phyloP scores from a whole-genome alignment of 352 stramenopile genomes.

The Globisporangium uncinulatum region DNA sequence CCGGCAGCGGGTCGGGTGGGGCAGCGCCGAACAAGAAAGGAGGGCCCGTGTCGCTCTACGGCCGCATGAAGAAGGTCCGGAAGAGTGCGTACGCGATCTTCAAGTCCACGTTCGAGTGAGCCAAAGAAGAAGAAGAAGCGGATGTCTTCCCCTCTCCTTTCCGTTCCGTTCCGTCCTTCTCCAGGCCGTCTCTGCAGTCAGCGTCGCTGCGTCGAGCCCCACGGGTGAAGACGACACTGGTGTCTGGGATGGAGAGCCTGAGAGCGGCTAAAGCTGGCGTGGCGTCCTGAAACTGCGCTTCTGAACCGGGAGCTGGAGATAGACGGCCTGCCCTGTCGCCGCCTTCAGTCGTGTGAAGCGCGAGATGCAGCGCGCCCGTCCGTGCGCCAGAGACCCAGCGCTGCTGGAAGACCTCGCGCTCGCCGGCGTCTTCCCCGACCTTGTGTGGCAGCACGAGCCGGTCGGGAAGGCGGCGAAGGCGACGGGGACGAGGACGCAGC shows the following conservation, averaged over 20 bases:
- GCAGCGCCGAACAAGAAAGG: constrained; percentile 17
- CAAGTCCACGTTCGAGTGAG: constrained; percentile 78
- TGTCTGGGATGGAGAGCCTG: no score
- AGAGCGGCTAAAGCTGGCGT: no score
- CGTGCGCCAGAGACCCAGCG: constrained; percentile 7
- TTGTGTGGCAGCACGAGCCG: constrained; percentile 6
- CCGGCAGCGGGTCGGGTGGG: constrained; percentile 14
- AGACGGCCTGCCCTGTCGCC: not conserved
- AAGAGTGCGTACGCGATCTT: constrained; percentile 80
- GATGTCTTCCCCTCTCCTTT: no score
- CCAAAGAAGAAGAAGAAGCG: not conserved
- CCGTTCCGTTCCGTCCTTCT: no score
- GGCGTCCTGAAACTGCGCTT: no score
- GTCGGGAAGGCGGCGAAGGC: not conserved
- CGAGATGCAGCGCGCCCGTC: constrained; percentile 1
- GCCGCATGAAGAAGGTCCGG: constrained; percentile 78
- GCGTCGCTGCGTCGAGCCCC: no score
- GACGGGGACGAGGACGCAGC: constrained; percentile 6
- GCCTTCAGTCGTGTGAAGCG: not conserved
- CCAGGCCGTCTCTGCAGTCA: no score
- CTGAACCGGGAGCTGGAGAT: not conserved
- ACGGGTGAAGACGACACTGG: no score
- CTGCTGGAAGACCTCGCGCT: constrained; percentile 38
- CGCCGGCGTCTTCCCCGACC: constrained; percentile 18
- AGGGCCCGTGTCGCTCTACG: constrained; percentile 53